These are phyloP conservation scores for Lactifluus volemus DNA, from an alignment of 768 basidiomycete species.

Conservation along the genomic window DNA sequence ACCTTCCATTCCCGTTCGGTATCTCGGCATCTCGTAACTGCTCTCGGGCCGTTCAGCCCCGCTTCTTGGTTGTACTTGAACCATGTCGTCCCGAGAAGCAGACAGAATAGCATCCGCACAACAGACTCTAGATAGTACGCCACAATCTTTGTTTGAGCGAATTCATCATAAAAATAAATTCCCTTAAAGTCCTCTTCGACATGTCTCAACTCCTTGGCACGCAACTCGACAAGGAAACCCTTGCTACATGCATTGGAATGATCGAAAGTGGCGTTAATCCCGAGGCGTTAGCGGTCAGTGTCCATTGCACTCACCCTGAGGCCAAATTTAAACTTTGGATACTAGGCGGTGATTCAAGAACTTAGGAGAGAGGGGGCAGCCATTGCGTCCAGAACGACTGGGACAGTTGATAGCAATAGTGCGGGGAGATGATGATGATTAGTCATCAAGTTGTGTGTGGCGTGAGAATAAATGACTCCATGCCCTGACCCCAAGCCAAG, in stretches of 20 bases:
- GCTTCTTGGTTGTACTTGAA: not conserved
- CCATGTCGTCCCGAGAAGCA: slow-evolving; percentile 11
- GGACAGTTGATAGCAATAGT: not conserved
- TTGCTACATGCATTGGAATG: slow-evolving; percentile 88
- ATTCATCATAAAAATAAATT: not conserved
- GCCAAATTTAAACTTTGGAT: not conserved
- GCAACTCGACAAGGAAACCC: slow-evolving; percentile 78
- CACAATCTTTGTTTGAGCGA: slow-evolving; percentile 15
- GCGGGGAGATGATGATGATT: not conserved
- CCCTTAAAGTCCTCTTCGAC: slow-evolving; percentile 60
- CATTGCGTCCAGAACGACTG: not conserved
- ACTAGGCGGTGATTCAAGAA: slow-evolving; percentile 18
- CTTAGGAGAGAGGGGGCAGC: slow-evolving; percentile 14
- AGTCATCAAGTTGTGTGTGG: not conserved
- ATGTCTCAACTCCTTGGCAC: slow-evolving; percentile 87
- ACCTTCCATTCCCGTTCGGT: not conserved
- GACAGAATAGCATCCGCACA: slow-evolving; percentile 24
- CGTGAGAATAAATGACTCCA: not conserved
- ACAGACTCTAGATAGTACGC: slow-evolving; percentile 30
- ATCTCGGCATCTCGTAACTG: not conserved
- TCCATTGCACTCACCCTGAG: not conserved
- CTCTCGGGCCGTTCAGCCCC: not conserved
- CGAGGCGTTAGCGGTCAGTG: slow-evolving; percentile 77
- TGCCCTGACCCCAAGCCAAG: no score
- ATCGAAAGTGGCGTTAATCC: slow-evolving; percentile 91